Evolutionary conservation across 345 rosid genomes (phyloP).

Genomic region (Pelargonium nanum): DNA sequence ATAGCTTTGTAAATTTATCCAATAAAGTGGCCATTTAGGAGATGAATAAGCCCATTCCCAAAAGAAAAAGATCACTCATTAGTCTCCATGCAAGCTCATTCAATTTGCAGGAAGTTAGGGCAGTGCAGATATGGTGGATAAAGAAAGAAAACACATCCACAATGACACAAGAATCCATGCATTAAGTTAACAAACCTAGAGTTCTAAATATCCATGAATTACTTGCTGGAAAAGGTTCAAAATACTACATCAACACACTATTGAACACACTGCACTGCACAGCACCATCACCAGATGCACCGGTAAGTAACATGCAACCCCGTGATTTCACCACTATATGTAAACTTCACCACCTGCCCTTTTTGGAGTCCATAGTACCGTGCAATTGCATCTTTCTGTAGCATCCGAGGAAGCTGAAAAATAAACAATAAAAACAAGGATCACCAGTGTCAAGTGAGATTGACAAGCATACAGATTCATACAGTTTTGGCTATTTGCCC

Average conservation of each 20-base stretch:
- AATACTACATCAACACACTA: too few relatives aligned
- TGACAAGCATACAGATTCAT: background rate
- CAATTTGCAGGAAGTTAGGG: too few relatives aligned
- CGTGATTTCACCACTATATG: conserved; percentile 33
- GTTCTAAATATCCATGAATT: background rate
- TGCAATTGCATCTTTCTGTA: conserved; percentile 39
- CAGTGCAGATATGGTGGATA: too few relatives aligned
- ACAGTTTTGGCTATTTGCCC: background rate
- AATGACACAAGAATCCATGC: too few relatives aligned
- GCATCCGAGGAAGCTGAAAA: conserved; percentile 58
- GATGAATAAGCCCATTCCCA: too few relatives aligned
- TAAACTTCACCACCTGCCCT: conserved; percentile 62
- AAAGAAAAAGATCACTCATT: too few relatives aligned
- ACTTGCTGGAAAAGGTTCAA: background rate
- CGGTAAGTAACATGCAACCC: conserved; percentile 41
- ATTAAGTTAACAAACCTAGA: background rate
- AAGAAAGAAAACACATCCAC: too few relatives aligned
- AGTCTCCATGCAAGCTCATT: too few relatives aligned
- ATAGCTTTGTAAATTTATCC: too few relatives aligned
- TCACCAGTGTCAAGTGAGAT: background rate
- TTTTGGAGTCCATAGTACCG: conserved; percentile 56
- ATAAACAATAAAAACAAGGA: background rate
- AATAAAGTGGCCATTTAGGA: too few relatives aligned
- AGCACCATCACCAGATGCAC: conserved; percentile 30
- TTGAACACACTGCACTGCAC: background rate